phyloP scores from a whole-genome alignment of 2,329 filamentous ascomycete species.

The Talaromyces marneffei region DNA sequence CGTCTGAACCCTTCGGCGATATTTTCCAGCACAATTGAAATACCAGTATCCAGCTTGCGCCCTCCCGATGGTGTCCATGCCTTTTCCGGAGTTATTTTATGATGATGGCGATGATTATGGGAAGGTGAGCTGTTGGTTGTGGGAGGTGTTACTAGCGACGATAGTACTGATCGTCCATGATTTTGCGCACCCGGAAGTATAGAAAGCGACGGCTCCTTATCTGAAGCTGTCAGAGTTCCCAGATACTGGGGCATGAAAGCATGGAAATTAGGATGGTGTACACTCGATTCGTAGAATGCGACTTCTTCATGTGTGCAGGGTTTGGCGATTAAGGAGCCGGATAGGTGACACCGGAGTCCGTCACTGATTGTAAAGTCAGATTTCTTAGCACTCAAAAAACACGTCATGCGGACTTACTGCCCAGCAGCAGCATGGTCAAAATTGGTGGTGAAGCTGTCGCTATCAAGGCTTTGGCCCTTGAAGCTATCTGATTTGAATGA shows the following conservation, averaged over 20 bases:
- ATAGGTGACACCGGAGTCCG: conserved; percentile 77
- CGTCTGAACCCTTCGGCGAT: conserved; percentile 70
- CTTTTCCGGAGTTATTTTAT: conserved; percentile 24
- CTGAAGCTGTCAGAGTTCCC: conserved; percentile 59
- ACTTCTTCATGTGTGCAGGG: conserved; percentile 83
- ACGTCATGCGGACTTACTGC: conserved; percentile 40
- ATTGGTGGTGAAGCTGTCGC: conserved; percentile 34
- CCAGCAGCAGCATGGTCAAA: conserved; percentile 44
- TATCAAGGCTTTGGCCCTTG: conserved; percentile 32
- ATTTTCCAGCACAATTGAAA: conserved; percentile 80
- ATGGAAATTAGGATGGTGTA: conserved; percentile 65
- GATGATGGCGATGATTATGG: conserved; percentile 18
- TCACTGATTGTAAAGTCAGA: conserved; percentile 53
- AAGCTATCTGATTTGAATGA: conserved; percentile 28
- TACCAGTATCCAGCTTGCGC: conserved; percentile 65
- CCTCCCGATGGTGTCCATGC: conserved; percentile 49
- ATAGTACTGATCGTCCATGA: conserved; percentile 32
- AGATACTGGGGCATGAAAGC: conserved; percentile 79
- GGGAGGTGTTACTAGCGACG: conserved; percentile 20
- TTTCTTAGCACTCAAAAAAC: background rate
- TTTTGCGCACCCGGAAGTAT: conserved; percentile 47
- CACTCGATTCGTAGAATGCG: conserved; percentile 74
- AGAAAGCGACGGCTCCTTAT: conserved; percentile 36
- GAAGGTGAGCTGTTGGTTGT: conserved; percentile 18
- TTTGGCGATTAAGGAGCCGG: conserved; percentile 86